These are phyloP conservation scores for Cordyceps javanica DNA, from an alignment of 2,329 filamentous ascomycete genomes.

Conservation along the genomic window DNA sequence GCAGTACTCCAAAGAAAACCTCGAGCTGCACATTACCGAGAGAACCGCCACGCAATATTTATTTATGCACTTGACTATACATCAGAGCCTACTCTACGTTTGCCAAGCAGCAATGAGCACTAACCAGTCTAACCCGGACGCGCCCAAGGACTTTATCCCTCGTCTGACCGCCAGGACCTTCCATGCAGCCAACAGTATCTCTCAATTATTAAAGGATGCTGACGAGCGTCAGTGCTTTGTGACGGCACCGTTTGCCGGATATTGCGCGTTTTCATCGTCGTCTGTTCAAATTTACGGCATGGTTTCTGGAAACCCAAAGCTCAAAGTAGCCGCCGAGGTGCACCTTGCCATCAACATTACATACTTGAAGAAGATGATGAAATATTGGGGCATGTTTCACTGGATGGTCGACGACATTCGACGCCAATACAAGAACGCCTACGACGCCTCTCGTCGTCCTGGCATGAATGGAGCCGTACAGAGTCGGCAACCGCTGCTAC, in stretches of 20 bases:
- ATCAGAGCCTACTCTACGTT: slow-evolving; percentile 86
- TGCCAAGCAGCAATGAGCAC: slow-evolving; percentile 77
- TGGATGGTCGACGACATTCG: slow-evolving; percentile 92
- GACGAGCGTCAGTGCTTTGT: slow-evolving; percentile 64
- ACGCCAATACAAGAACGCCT: slow-evolving; percentile 77
- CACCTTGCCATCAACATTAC: slow-evolving; percentile 84
- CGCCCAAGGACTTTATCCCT: slow-evolving; percentile 71
- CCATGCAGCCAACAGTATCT: slow-evolving; percentile 80
- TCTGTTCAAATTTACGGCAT: slow-evolving; percentile 93
- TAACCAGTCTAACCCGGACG: slow-evolving; percentile 58
- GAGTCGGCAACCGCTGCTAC: slow-evolving; percentile 63
- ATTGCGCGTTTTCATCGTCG: slow-evolving; percentile 87
- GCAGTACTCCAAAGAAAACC: slow-evolving; percentile 73
- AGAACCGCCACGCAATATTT: slow-evolving; percentile 86
- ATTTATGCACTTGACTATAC: slow-evolving; percentile 82
- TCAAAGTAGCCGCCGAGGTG: slow-evolving; percentile 73
- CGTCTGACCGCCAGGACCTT: slow-evolving; percentile 71
- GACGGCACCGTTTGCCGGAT: slow-evolving; percentile 87
- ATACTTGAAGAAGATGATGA: slow-evolving; percentile 91
- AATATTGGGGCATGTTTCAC: slow-evolving; percentile 97
- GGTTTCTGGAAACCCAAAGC: slow-evolving; percentile 72
- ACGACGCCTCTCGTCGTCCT: slow-evolving; percentile 64
- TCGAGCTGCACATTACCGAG: slow-evolving; percentile 77
- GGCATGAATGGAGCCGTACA: slow-evolving; percentile 27
- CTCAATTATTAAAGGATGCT: slow-evolving; percentile 72